phyloP scores from a whole-genome alignment of 2,329 filamentous ascomycete species.

The Phaeosphaeria sp. region DNA sequence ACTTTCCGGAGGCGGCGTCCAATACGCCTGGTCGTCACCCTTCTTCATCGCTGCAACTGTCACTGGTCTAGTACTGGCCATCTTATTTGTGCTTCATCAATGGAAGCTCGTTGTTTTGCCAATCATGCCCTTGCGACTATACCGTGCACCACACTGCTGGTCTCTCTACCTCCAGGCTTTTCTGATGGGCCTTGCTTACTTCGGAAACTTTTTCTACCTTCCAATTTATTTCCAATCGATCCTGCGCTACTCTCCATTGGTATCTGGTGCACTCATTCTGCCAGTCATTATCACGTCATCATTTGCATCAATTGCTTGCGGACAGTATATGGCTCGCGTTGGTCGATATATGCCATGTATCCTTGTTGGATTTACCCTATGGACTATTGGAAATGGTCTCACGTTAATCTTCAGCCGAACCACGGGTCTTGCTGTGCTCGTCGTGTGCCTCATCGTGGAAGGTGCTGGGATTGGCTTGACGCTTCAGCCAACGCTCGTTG shows the following conservation, averaged over 20 bases:
- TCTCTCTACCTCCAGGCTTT: conserved; percentile 66
- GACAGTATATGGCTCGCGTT: conserved; percentile 24
- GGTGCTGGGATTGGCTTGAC: conserved; percentile 55
- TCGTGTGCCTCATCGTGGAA: conserved; percentile 60
- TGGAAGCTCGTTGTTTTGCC: conserved; percentile 63
- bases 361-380: conserved; percentile 50
- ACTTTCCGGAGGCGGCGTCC: conserved; percentile 65
- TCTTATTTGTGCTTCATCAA: conserved; percentile 62
- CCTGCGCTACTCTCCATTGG: conserved; percentile 52
- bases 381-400: conserved; percentile 62
- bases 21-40: conserved; percentile 62
- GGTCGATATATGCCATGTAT: conserved; percentile 28
- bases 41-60: conserved; percentile 66
- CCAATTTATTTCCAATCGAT: conserved; percentile 69
- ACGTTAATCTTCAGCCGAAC: conserved; percentile 59
- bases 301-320: conserved; percentile 22
- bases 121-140: conserved; percentile 65
- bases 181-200: conserved; percentile 66
- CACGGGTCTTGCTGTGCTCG: conserved; percentile 53
- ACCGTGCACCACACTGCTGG: conserved; percentile 60
- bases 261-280: conserved; percentile 59
- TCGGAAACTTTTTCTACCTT: conserved; percentile 66
- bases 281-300: conserved; percentile 45
- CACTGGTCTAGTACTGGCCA: conserved; percentile 54
- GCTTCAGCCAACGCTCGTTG: conserved; percentile 62